Percentiles rank a stretch among this genome's conserved stretches.
Conservation (phyloP, 805 yeast genomes). For the Spathaspora arborariae region DNA sequence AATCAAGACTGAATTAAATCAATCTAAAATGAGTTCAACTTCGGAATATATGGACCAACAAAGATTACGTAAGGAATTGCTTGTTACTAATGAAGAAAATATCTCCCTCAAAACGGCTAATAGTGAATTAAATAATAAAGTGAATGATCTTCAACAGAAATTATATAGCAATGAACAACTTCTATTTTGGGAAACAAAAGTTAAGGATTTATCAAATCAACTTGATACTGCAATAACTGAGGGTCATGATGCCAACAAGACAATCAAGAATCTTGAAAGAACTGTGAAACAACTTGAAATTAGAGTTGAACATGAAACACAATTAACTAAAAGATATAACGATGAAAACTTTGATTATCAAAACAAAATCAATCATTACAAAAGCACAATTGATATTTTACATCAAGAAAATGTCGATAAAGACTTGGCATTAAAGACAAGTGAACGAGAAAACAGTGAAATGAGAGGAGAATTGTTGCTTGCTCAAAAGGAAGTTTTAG, state of each 20-base stretch:
- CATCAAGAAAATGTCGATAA: conserved; percentile 38
- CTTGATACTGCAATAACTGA: conserved; percentile 44
- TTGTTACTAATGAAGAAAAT: conserved; percentile 63
- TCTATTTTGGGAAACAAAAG: conserved; percentile 57
- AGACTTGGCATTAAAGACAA: conserved; percentile 42
- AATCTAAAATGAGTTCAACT: conserved; percentile 23
- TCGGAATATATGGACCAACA: conserved; percentile 34
- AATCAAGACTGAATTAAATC: conserved; percentile 31
- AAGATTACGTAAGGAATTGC: conserved; percentile 44
- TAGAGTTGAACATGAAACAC: conserved; percentile 48
- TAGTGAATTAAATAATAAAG: conserved; percentile 44
- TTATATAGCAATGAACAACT: conserved; percentile 50
- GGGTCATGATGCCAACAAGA: conserved; percentile 51
- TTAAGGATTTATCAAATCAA: conserved; percentile 49
- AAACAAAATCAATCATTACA: conserved; percentile 42
- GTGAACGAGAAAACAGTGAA: conserved; percentile 55
- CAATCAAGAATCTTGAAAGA: conserved; percentile 47
- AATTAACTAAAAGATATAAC: conserved; percentile 48
- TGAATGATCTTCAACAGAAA: conserved; percentile 45
- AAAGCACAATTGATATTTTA: conserved; percentile 35
- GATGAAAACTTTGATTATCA: conserved; percentile 58
- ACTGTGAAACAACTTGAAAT: conserved; percentile 50
- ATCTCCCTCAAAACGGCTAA: conserved; percentile 57
- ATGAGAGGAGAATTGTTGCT: conserved; percentile 49
- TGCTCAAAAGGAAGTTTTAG: conserved; percentile 54